Base-by-base conservation (phyloP, 257 asterid species). In the Jacaranda copaia region DNA sequence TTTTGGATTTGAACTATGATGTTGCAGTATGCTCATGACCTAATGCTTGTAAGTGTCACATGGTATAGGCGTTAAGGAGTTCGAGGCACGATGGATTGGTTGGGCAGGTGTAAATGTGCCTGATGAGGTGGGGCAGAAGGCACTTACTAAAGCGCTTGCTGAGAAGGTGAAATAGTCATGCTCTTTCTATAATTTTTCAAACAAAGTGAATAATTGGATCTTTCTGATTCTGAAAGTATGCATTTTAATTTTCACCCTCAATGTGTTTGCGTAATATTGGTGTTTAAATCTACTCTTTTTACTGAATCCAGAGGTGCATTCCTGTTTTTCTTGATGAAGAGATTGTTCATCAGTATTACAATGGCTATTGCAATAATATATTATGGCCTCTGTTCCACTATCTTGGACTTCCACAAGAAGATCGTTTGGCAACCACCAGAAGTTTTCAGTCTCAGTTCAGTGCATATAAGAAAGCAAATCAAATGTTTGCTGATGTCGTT, bases 41-140 rank as follows among this genome's bases (percentile, higher is more conserved):
- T 83, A 75, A 78, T 84, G 62, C 20, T 58, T 78, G 9, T 45
- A 39, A 39, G 52, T 65, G 42, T 70, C 43, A 58, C 60, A 80
- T 69, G 45, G 61, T 80, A 74, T 73, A 93, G 98, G 98, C 73
- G 93, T 93, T 62, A 89, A 88, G 88, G 96, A 92, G 80, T 88
- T 93, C 77, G 98, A 93, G 87, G 96, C 97, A 9, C 88, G 91
- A 78, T 93, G 98, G 98, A 93, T 93, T 72, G 98, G 98, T 72
- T 93, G 98, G 98, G 97, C 98, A 12, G 98, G 98, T 66, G 96
- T 93, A 19, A 92, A 93, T 81, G 97, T 93, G 79, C 94, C 98
- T 8, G 98, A 93, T 72, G 96, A 90, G 87, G 89, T 88, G 14
- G 98, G 97, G 59, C 89, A 92, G 81, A 84, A 77, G 86, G 90